phyloP scores from a whole-genome alignment of 148 eudicot genomes.

The Chenopodium formosanum region DNA sequence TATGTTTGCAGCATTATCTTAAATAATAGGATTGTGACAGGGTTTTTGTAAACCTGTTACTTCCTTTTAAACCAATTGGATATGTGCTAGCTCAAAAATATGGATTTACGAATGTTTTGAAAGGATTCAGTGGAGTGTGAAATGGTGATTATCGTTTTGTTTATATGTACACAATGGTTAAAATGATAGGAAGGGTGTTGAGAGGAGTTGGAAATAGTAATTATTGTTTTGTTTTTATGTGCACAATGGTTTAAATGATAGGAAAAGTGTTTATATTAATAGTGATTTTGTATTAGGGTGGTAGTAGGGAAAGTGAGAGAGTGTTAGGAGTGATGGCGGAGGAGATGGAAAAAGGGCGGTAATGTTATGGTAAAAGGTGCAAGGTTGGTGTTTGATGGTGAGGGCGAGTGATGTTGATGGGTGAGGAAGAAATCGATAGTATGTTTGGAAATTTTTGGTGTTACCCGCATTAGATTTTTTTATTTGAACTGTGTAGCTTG shows the following conservation, averaged over 20 bases:
- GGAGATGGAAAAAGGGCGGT: background rate
- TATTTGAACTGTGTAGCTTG: too few species aligned
- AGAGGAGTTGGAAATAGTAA: too few species aligned
- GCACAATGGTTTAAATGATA: too few species aligned
- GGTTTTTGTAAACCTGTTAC: background rate
- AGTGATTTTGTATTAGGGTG: background rate
- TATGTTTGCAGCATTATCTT: background rate
- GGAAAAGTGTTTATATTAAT: background rate
- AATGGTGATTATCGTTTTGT: background rate
- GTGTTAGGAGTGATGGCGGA: background rate
- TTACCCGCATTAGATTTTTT: too few species aligned
- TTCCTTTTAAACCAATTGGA: background rate
- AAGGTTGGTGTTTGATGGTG: background rate
- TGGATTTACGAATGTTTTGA: background rate
- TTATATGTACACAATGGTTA: too few species aligned
- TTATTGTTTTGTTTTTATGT: background rate
- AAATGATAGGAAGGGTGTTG: too few species aligned
- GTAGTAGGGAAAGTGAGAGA: background rate
- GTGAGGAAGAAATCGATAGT: background rate
- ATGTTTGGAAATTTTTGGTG: background rate
- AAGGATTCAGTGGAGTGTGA: background rate
- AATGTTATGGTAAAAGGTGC: background rate
- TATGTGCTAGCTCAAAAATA: background rate
- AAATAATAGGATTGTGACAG: background rate
- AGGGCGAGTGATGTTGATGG: too few species aligned